A percentile compares a stretch with the other conserved stretches of the same genome.
phyloP scores from a whole-genome alignment of 2,329 filamentous ascomycete species.

The Pezicula rhizophila region DNA sequence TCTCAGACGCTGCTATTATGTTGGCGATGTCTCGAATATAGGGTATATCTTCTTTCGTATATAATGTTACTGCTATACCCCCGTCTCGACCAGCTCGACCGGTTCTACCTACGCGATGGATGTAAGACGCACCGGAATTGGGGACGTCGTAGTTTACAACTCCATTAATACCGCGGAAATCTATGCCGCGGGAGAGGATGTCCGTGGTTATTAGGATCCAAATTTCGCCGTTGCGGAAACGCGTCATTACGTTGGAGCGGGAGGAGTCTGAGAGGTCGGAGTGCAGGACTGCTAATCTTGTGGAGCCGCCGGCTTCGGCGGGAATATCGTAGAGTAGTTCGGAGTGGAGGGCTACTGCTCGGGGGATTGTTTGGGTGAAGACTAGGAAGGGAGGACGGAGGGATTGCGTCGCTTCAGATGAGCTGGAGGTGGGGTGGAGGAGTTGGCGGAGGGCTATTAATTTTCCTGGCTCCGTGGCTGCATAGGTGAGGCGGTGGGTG shows the following conservation, averaged over 20 bases:
- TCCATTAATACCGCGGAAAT: conserved; percentile 91
- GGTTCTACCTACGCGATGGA: conserved; percentile 88
- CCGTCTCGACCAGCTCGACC: conserved; percentile 82
- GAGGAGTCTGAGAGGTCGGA: conserved; percentile 73
- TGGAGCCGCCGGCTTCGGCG: conserved; percentile 74
- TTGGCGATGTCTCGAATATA: conserved; percentile 89
- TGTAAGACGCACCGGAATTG: conserved; percentile 81
- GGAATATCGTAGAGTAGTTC: conserved; percentile 95
- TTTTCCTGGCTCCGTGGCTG: conserved; percentile 89
- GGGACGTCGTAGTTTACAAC: conserved; percentile 98
- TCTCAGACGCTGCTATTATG: conserved; percentile 79
- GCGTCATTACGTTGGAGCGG: conserved; percentile 76
- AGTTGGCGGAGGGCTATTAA: conserved; percentile 86
- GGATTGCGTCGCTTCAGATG: conserved; percentile 36
- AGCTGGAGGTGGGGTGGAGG: conserved; percentile 64
- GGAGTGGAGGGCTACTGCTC: conserved; percentile 78
- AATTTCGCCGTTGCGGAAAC: conserved; percentile 85
- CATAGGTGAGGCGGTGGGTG: conserved; percentile 81
- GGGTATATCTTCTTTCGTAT: conserved; percentile 90
- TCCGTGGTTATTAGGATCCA: conserved; percentile 98
- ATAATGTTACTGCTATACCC: conserved; percentile 87
- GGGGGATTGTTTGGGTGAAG: conserved; percentile 92
- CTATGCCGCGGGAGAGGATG: conserved; percentile 82
- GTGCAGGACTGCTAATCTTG: conserved; percentile 84
- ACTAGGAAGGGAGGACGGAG: conserved; percentile 87